These are phyloP conservation scores for Cyclocybe aegerita DNA, from an alignment of 768 basidiomycete genomes.

Conservation along the genomic window DNA sequence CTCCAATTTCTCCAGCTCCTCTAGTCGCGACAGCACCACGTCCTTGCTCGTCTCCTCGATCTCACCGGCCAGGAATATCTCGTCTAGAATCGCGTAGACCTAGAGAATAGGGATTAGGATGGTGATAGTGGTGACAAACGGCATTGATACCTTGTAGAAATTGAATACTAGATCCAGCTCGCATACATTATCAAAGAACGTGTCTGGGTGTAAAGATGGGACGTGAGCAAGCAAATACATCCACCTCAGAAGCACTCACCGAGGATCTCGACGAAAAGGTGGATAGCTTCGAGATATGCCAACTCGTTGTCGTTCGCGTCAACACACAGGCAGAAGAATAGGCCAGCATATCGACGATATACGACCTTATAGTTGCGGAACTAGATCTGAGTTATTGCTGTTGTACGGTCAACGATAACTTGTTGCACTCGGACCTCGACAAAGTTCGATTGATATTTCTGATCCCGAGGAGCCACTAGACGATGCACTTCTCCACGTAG, in stretches of 20 bases:
- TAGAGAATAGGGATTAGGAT: constrained; percentile 24
- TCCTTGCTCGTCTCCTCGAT: constrained; percentile 98
- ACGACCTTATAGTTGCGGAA: constrained; percentile 98
- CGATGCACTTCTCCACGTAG: constrained; percentile 96
- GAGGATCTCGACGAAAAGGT: constrained; percentile 96
- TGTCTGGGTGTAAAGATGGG: constrained; percentile 49
- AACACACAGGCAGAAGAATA: constrained; percentile 97
- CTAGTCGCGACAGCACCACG: constrained; percentile 87
- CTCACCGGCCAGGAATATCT: constrained; percentile 97
- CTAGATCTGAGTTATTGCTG: constrained; percentile 37
- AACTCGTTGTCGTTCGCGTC: constrained; percentile 99
- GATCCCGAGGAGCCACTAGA: constrained; percentile 92
- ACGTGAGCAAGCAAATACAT: not conserved
- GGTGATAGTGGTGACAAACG: not conserved
- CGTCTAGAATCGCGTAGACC: constrained; percentile 98
- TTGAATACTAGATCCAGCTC: constrained; percentile 98
- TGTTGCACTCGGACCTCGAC: constrained; percentile 74
- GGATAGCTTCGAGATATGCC: constrained; percentile 95
- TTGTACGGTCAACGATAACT: not conserved
- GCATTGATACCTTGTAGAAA: constrained; percentile 73
- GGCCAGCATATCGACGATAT: constrained; percentile 93
- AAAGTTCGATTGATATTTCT: constrained; percentile 99
- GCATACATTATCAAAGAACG: constrained; percentile 99
- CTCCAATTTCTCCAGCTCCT: constrained; percentile 92
- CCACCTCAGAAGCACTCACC: constrained; percentile 50